Evolutionary conservation across 768 basidiomycete species (phyloP), one percentile per base, ranked within the genome.

Genomic region (Piloderma croceum): DNA sequence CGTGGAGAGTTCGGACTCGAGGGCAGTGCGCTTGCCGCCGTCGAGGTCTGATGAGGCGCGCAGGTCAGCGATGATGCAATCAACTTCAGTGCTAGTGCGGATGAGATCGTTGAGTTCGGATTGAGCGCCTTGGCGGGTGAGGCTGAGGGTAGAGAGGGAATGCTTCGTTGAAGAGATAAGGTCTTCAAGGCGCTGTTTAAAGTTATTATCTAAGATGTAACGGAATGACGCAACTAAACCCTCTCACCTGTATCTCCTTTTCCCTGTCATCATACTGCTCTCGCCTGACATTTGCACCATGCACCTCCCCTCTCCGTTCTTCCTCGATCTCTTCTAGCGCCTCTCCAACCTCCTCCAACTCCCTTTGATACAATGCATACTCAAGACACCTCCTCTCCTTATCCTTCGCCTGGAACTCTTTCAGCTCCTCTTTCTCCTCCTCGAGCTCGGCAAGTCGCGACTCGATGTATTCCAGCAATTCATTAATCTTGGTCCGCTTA

Each of bases 391-490:
- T 73, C 25, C 94, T 70, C 44, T 97, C 90, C 60, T 90, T 90
- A 57, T 99, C 96, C 58, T 91, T 91, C 47, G 89, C 83, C 59
- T 96, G 91, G 56, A 89, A 99, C 59, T 96, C 91, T 57, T 93
- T 94, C 41, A 99, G 64, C 58, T 99, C 96, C 48, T 94, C 90
- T 58, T 98, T 98, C 65, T 99, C 96, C 54, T 96, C 91, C 55
- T 99, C 94, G 6, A 98, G 81, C 62, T 98, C 94, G 3, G 72
- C 67, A 38, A 99, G 66, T 3, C 93, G 80, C 7, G 87, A 82
- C 46, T 97, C 90, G 54, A 98, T 97, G 55, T 88, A 90, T 2
- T 83, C 80, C 15, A 97, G 73, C 7, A 96, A 66, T 49, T 97
- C 93, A 51, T 73, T 79, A 47, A 99, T 96, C 63, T 97, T 98